These are phyloP conservation scores for Glebionis coronaria DNA, from an alignment of 129 eudicot species.

Conservation along the genomic window DNA sequence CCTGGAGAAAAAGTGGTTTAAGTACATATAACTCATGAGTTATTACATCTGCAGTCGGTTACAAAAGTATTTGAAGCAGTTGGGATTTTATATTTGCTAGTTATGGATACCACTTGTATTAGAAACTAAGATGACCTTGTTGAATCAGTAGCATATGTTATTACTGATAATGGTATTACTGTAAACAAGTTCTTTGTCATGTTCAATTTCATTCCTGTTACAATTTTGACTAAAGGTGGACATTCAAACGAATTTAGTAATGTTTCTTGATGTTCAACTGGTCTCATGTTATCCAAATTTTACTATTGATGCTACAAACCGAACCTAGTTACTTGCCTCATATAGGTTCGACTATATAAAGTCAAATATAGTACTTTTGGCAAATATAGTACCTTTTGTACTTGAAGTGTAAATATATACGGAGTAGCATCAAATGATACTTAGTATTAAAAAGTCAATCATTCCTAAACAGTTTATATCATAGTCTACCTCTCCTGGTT, in stretches of 20 bases:
- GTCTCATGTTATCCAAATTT: not conserved
- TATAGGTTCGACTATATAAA: no score
- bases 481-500: not conserved
- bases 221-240: no score
- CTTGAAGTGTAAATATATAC: no score
- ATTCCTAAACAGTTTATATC: not conserved
- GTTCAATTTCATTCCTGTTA: not conserved
- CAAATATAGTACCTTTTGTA: no score
- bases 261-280: not conserved
- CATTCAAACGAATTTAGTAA: not conserved
- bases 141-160: constrained; percentile 29
- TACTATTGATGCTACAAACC: no score
- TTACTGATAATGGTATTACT: constrained; percentile 22
- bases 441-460: not conserved
- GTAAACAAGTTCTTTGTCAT: not conserved
- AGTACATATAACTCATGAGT: not conserved
- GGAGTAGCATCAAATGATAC: not conserved
- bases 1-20: constrained; percentile 21
- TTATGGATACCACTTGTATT: constrained; percentile 30
- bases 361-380: no score
- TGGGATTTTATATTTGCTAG: constrained; percentile 28
- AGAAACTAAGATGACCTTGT: constrained; percentile 29
- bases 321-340: no score
- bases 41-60: constrained; percentile 12
- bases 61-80: constrained; percentile 17